Conservation (phyloP, 2,329 filamentous ascomycete species). For the Trichoderma asperellum region DNA sequence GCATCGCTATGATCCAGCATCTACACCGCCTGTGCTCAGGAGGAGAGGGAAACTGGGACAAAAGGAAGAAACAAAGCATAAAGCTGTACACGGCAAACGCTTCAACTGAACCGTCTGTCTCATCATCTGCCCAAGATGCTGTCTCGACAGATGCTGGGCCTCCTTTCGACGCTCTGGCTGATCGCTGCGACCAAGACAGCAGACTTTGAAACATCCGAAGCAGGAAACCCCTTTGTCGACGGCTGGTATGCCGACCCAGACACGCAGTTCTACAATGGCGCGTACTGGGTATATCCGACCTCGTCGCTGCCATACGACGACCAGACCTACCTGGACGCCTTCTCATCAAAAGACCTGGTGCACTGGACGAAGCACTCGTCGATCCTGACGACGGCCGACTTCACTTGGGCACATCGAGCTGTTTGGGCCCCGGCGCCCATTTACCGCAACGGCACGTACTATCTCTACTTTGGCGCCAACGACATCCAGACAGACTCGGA, state of each 20-base stretch:
- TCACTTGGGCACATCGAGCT: slow-evolving; percentile 50
- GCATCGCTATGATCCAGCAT: background rate
- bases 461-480: slow-evolving; percentile 56
- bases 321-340: slow-evolving; percentile 56
- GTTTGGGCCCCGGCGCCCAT: slow-evolving; percentile 55
- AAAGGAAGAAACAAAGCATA: background rate
- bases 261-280: slow-evolving; percentile 49
- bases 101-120: background rate
- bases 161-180: slow-evolving; percentile 16
- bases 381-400: slow-evolving; percentile 43
- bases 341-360: slow-evolving; percentile 53
- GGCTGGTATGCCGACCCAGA: slow-evolving; percentile 58
- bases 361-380: slow-evolving; percentile 53
- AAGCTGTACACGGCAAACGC: background rate
- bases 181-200: slow-evolving; percentile 29
- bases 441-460: slow-evolving; percentile 50
- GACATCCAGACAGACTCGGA: slow-evolving; percentile 47
- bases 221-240: slow-evolving; percentile 53
- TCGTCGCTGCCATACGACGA: slow-evolving; percentile 49
- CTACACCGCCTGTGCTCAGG: background rate
- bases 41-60: background rate
- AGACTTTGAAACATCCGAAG: slow-evolving; percentile 46
- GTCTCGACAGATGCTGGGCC: background rate
- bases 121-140: slow-evolving; percentile 3
- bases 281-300: slow-evolving; percentile 56